Evolutionary conservation across 305 asterid species (phyloP).

Genomic region (Fraxinus xanthoxyloides): DNA sequence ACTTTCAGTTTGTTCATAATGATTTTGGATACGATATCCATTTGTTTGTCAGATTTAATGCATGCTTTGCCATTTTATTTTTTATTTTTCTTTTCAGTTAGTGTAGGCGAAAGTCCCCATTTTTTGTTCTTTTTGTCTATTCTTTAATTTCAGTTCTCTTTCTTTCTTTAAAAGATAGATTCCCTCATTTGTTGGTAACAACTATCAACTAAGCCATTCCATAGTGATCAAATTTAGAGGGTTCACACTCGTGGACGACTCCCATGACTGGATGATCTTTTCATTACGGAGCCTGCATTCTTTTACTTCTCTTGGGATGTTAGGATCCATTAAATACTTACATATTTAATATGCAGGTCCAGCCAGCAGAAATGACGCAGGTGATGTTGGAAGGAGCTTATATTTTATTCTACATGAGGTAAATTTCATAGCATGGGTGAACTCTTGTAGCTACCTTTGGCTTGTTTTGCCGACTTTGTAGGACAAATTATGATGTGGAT

Average conservation of each 20-base stretch:
- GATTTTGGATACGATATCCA: neutral
- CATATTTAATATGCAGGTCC: conserved; percentile 47
- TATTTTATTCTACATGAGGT: conserved; percentile 86
- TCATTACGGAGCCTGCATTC: neutral
- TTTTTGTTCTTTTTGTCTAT: neutral
- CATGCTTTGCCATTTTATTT: neutral
- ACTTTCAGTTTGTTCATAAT: neutral
- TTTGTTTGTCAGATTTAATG: neutral
- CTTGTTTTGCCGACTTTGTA: neutral
- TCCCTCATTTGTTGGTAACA: neutral
- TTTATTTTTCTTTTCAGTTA: neutral
- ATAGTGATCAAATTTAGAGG: neutral
- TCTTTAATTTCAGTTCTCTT: neutral
- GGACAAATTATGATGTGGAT: neutral
- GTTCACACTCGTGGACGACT: neutral
- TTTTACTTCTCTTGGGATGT: neutral
- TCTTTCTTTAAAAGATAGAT: neutral
- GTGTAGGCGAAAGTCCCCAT: neutral
- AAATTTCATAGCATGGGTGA: conserved; percentile 17
- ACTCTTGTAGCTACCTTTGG: neutral
- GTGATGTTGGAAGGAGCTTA: conserved; percentile 89
- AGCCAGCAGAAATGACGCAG: conserved; percentile 55
- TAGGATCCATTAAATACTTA: neutral
- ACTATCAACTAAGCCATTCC: neutral
- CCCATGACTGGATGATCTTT: neutral